A percentile compares a stretch with the other conserved stretches of the same genome.
Conservation (phyloP, 2,329 filamentous ascomycete genomes). For the Colletotrichum neosansevieriae region DNA sequence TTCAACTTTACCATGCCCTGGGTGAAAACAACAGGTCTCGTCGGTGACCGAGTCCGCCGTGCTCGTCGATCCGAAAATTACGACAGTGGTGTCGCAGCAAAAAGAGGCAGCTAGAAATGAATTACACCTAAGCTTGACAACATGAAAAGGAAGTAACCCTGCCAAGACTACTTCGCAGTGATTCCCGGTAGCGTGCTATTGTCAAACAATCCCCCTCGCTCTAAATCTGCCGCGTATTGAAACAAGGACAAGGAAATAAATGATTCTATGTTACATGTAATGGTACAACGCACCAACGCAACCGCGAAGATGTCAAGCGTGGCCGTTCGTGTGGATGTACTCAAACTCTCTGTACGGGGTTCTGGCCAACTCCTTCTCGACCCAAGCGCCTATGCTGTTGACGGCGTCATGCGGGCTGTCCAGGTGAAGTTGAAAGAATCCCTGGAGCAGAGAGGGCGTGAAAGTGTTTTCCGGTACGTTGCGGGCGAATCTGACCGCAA, state of each 20-base stretch:
- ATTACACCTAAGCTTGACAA: too few species aligned
- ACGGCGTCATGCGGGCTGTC: conserved; percentile 54
- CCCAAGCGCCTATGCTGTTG: conserved; percentile 51
- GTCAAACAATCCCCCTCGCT: neutral
- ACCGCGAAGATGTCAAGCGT: neutral
- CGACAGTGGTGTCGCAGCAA: too few species aligned
- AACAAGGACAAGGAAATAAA: neutral
- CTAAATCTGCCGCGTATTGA: neutral
- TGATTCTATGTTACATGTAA: neutral
- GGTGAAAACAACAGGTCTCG: too few species aligned
- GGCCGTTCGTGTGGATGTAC: conserved; percentile 34
- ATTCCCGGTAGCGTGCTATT: too few species aligned
- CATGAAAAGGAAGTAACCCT: too few species aligned
- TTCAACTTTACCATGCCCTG: too few species aligned
- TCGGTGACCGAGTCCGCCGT: too few species aligned
- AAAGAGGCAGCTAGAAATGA: too few species aligned
- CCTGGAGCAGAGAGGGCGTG: conserved; percentile 63
- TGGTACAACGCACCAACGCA: neutral
- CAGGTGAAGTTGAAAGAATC: conserved; percentile 59
- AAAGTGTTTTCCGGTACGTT: conserved; percentile 61
- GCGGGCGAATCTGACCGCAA: conserved; percentile 66
- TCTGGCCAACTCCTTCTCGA: conserved; percentile 49
- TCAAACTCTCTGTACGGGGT: conserved; percentile 49
- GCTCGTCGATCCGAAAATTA: too few species aligned
- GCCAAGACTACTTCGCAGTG: too few species aligned